phyloP scores from a whole-genome alignment of 176 grass and related monocot species.

The Aegilops longissima region DNA sequence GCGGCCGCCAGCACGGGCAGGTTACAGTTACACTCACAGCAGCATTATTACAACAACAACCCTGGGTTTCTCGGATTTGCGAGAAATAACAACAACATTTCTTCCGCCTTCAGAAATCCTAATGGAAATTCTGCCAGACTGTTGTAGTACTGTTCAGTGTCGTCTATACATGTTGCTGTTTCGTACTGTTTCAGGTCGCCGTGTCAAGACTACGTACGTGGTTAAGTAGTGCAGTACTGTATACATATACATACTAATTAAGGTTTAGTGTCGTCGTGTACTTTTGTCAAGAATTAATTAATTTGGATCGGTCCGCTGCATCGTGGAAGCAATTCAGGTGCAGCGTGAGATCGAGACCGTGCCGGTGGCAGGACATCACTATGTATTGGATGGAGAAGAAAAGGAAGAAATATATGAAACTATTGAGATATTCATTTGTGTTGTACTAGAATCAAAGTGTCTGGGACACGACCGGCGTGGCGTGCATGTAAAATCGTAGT shows the following conservation, averaged over 20 bases:
- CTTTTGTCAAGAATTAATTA: not conserved
- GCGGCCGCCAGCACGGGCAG: not conserved
- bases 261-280: not conserved
- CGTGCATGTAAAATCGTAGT: not conserved
- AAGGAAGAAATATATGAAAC: not conserved
- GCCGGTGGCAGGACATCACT: not conserved
- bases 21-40: not conserved
- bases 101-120: slow-evolving; percentile 36
- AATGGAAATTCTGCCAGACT: slow-evolving; percentile 29
- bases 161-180: slow-evolving; percentile 33
- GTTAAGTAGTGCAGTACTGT: not conserved
- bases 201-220: not conserved
- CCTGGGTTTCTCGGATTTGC: slow-evolving; percentile 31
- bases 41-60: not conserved
- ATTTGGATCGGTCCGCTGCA: slow-evolving; percentile 17
- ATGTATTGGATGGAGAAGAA: not conserved
- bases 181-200: slow-evolving; percentile 1
- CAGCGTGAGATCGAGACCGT: not conserved
- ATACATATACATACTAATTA: not conserved
- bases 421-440: not conserved
- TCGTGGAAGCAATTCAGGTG: not conserved
- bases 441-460: not conserved
- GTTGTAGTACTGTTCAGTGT: slow-evolving; percentile 25
- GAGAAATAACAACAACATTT: slow-evolving; percentile 26
- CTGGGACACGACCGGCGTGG: not conserved